Base-by-base conservation (phyloP, 306 rosid species). In the Fragaria iinumae region DNA sequence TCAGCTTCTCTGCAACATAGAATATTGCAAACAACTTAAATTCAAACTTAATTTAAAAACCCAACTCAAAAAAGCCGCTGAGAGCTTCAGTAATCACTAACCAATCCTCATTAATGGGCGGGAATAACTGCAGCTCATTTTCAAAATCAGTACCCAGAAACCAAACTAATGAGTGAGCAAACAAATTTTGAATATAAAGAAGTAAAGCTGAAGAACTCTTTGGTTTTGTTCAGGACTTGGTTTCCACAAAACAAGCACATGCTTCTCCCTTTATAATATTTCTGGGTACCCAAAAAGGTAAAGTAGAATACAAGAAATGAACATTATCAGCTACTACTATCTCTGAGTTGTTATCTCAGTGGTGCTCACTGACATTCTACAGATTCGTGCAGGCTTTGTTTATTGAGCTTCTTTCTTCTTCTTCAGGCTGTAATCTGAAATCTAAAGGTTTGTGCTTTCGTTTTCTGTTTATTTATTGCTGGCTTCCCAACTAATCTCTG, bases 191-290 rank as follows among this genome's bases (percentile, higher is more conserved):
- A n/a, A 53, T n/a, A 11, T 11, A 13, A 23, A 55, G 36, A 82
- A 29, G 80, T 83, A 88, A 87, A 84, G 88, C 88, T 90, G 93
- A 73, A 9, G 80, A 90, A 84, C 45, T 79, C 69, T 71, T 56
- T 66, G 74, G 45, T 55, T 55, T 45, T 68, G 60, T 44, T 63
- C 71, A 38, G 81, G 79, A 73, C 80, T 71, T 83, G 76, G 55
- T 84, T 80, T 80, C 78, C 72, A 75, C 82, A 68, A 38, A 57
- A 59, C 69, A 29, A 73, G 83, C 97, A 90, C 95, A 88, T 87
- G 93, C 86, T 76, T 72, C 4, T 39, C 67, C 7, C 67, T 57
- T 23, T 59, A 68, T 32, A 41, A 17, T 71, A 45, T 69, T 59
- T 62, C 21, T 78, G 68, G 43, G 47, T 52, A 81, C 67, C 71